These are phyloP conservation scores for Dryadomyces quercivorus DNA, from an alignment of 2,329 filamentous ascomycete genomes.

Conservation along the genomic window DNA sequence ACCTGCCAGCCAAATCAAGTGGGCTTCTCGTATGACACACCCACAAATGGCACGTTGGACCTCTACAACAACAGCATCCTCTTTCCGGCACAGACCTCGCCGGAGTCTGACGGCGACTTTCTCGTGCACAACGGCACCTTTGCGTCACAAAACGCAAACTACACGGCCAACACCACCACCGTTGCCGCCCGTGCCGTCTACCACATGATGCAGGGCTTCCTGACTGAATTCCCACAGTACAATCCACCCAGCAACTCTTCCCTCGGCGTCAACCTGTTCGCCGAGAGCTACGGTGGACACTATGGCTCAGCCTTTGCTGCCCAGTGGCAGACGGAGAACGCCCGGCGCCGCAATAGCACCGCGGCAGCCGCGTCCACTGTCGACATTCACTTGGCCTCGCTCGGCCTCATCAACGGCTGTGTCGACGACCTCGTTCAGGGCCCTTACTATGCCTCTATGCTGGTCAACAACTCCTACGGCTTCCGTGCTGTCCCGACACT, in stretches of 20 bases:
- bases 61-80: constrained; percentile 28
- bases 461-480: constrained; percentile 53
- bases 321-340: constrained; percentile 49
- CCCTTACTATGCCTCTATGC: constrained; percentile 43
- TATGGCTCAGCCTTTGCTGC: constrained; percentile 56
- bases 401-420: constrained; percentile 62
- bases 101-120: constrained; percentile 10
- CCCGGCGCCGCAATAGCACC: constrained; percentile 35
- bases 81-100: constrained; percentile 18
- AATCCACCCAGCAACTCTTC: constrained; percentile 34
- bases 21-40: constrained; percentile 54
- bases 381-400: constrained; percentile 42
- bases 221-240: constrained; percentile 46
- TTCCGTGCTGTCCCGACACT: constrained; percentile 42
- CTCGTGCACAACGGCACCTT: constrained; percentile 53
- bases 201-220: constrained; percentile 52
- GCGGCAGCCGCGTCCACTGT: constrained; percentile 25
- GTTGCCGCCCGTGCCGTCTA: constrained; percentile 47
- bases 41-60: constrained; percentile 47
- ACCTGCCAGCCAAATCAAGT: constrained; percentile 51
- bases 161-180: constrained; percentile 42
- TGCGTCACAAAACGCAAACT: constrained; percentile 34
- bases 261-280: constrained; percentile 51
- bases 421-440: constrained; percentile 53
- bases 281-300: constrained; percentile 58